Conservation (phyloP, 257 asterid species). For the Gardenia jasminoides region DNA sequence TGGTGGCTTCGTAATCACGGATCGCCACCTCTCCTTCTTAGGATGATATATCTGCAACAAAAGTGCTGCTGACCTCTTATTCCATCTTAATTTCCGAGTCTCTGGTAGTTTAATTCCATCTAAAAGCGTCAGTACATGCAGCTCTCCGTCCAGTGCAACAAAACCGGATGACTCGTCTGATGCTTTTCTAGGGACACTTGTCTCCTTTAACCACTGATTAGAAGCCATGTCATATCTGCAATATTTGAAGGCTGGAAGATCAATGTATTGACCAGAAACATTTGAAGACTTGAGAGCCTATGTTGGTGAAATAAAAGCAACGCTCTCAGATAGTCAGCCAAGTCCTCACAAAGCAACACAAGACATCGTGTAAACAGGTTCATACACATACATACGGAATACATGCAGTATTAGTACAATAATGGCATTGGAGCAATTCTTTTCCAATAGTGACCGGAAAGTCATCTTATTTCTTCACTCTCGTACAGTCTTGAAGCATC, state of each 20-base stretch:
- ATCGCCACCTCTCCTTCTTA: conserved; percentile 63
- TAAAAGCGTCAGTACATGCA: conserved; percentile 52
- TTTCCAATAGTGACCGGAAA: background rate
- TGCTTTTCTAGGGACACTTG: conserved; percentile 59
- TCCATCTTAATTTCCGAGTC: conserved; percentile 43
- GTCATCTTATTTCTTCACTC: background rate
- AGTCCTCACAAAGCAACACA: background rate
- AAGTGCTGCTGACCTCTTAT: conserved; percentile 56
- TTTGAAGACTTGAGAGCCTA: background rate
- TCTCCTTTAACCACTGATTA: conserved; percentile 71
- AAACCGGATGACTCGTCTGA: conserved; percentile 62
- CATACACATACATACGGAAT: background rate
- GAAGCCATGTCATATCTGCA: conserved; percentile 56
- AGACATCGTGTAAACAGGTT: background rate
- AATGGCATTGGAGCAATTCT: background rate
- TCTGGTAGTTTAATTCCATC: conserved; percentile 35
- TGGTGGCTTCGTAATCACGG: conserved; percentile 57
- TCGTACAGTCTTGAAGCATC: background rate
- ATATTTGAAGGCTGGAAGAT: background rate
- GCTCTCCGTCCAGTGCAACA: conserved; percentile 67
- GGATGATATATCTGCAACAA: conserved; percentile 76
- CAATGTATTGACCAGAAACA: background rate
- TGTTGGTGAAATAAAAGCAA: background rate
- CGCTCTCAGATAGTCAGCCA: background rate
- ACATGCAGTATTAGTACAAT: background rate